Evolutionary conservation across 805 yeast species (phyloP), one percentile per base, ranked within the genome.

Genomic region (Yarrowia sp.): DNA sequence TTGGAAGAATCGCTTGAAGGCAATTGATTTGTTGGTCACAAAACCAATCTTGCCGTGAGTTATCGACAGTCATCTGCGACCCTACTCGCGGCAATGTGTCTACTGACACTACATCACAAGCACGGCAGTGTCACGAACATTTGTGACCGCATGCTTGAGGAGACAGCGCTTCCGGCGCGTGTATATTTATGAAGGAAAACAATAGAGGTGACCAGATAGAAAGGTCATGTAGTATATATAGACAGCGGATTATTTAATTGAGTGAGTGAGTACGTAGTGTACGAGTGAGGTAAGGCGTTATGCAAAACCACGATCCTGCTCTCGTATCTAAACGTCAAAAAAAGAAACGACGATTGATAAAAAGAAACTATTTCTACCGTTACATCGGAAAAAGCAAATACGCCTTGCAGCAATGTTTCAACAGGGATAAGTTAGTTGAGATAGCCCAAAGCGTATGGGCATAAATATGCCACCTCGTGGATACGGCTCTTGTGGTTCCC

Each of bases 141-240:
- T n/a, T 14, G n/a, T 33, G 36, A 17, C 3, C 7, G 2, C 36
- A 14, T 33, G 36, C 1, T 12, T 2, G n/a, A 4, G 40, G 40
- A 35, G 11, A 10, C 21, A n/a, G 40, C 40, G 40, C 40, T n/a
- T 35, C 9, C 9, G 9, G 44, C n/a, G 44, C 32, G 30, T 43
- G 48, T 28, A 28, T 48, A 48, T 48, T 48, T 48, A 48, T 48
- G 28, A 48, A 48, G 38, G 35, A 46, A 24, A 22, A 46, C 35
- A 46, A 46, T 46, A 46, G 52, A 46, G 14, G 52, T 44, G 51
- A 9, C n/a, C n/a, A 17, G 6, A 48, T 19, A 40, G 43, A 40
- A 5, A 12, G 36, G 38, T 12, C 52, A 46, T 26, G 49, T 43
- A 28, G 21, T 46, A 28, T 46, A 28, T 48, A 32, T 48, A 48